Base-by-base conservation (phyloP, 352 stramenopile species). In the Elongisporangium prolatum region DNA sequence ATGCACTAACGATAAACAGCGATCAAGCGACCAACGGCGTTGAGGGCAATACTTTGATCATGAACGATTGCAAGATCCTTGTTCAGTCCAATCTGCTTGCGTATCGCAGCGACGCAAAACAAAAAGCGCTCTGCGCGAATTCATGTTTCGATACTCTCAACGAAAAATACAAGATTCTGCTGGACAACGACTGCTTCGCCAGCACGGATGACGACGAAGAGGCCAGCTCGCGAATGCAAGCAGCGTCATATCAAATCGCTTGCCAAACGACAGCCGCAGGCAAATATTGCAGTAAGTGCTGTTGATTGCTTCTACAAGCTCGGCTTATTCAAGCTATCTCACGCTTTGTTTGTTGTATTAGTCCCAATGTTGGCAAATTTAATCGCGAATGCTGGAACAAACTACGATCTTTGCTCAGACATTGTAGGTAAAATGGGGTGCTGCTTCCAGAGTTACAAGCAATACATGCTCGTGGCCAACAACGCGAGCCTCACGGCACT, bases 371-470 rank as follows among this genome's bases (percentile, higher is more conserved):
- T 91, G 1, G 78, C 67, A 0, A 62, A 71, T 4, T 64, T 88
- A 6, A 65, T 91, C 1, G 47, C 67, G 17, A 69, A 84, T 13
- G 81, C 81, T 2, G 80, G 77, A 4, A 74, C 61, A 0, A 67
- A 55, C 9, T 91, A 74, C 69, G 69, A 87, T n/a, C 56, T 91
- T 28, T 93, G 80, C 59, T 56, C 64, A 11, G 82, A 91, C 47
- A 89, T 93, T 22, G 79, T 89, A 10, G 69, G 77, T n/a, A 58
- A 82, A 34, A 61, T 93, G 53, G 84, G 80, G 47, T 93, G 81
- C 59, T 93, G 81, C 55, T 93, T 91, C 59, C 81, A 93, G 65
- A 93, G 80, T 53, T 93, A 91, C 61, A 72, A 74, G 21, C 80
- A 89, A 56, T 91, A 88, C 60, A 86, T 91, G 68, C 47, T 80